phyloP scores from a whole-genome alignment of 2,329 filamentous ascomycete species.

The Curvularia hawaiiensis region DNA sequence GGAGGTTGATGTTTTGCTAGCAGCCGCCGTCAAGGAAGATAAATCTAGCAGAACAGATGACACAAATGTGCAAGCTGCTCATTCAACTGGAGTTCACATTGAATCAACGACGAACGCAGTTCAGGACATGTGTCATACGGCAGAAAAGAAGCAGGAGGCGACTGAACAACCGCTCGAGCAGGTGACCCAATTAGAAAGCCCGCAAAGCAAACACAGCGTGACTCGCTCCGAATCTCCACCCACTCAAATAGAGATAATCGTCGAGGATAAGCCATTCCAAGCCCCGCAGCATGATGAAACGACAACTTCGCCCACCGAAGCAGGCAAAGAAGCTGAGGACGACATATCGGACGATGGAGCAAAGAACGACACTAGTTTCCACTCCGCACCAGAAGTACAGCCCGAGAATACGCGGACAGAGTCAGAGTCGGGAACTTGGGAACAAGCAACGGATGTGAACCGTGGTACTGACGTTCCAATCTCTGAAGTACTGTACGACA shows the following conservation, averaged over 20 bases:
- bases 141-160: neutral
- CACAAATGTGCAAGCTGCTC: neutral
- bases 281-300: neutral
- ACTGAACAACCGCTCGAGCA: neutral
- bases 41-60: neutral
- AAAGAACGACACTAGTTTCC: conserved; percentile 32
- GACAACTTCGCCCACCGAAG: neutral
- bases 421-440: neutral
- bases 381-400: conserved; percentile 30
- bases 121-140: neutral
- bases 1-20: neutral
- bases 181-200: neutral
- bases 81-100: neutral
- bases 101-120: neutral
- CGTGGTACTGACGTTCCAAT: conserved; percentile 3
- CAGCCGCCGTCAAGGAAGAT: neutral
- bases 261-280: neutral
- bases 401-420: conserved; percentile 15
- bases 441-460: conserved; percentile 7
- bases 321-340: conserved; percentile 5
- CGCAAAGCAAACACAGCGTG: neutral
- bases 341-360: conserved; percentile 30
- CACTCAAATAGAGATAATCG: neutral
- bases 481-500: neutral
- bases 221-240: neutral